Evolutionary conservation across 169 alveolate species (phyloP), one percentile per base, ranked within the genome.

Genomic region (Plasmodium billcollinsi): DNA sequence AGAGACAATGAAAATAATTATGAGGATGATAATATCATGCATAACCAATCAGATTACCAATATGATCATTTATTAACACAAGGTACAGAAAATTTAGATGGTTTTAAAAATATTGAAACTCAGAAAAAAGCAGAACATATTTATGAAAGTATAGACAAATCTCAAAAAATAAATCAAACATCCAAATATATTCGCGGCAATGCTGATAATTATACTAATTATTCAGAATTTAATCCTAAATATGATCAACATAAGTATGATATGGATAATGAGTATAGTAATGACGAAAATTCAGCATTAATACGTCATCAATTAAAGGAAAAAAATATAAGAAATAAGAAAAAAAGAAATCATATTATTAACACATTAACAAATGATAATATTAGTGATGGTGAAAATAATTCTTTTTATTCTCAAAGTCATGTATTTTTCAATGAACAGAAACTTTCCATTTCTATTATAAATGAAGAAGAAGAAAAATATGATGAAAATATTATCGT

Each of bases 401-500:
- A 33, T 33, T 33, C 45, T 9, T 0, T 33, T 5, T 33, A 33
- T 33, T 33, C 45, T 33, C 45, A 33, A 33, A 33, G 45, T 33
- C 45, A 3, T 33, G 5, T 33, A 5, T 33, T 33, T 33, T 33
- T 33, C 45, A 33, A 33, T 33, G 45, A 33, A 33, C 45, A 33
- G 8, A 33, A 33, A 33, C 45, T 33, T 33, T 33, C 45, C 45
- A 33, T 33, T 33, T 33, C 45, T 33, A 33, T 33, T 5, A 33
- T 33, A 4, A 33, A 33, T 15, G 26, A 20, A n/a, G 80, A 80
- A 5, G 83, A 80, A 54, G 73, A 65, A 47, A 52, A 50, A 20
- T 26, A 56, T 5, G 43, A 49, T 45, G 67, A 80, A 80, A 80
- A 80, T 69, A 63, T 80, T 20, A 80, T 80, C 39, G 52, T 80